Base-by-base conservation (phyloP, 1,284 basidiomycete genomes). In the Ganoderma lingzhi region DNA sequence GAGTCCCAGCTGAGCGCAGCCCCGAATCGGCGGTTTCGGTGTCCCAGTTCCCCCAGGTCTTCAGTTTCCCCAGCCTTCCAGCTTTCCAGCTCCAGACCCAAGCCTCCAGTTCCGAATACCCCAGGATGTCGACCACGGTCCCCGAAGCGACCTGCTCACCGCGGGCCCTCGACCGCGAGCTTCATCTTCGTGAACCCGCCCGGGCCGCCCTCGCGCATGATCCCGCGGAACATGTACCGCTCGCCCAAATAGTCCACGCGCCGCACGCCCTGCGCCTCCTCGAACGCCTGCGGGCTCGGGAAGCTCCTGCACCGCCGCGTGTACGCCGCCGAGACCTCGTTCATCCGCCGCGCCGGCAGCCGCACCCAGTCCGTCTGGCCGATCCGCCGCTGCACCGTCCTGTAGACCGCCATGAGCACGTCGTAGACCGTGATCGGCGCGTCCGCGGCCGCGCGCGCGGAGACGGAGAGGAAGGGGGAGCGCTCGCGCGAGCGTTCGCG, bases 391-490 rank as follows among this genome's bases (percentile, higher is more conserved):
- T 88, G 88, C 68, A 92, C 78, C 30, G 79, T 77, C n/a, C 78
- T 75, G 76, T 90, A 86, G 53, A 92, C 80, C 55, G 83, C 83
- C 68, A 81, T 77, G 44, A 93, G 79, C 39, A 92, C 82, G 71
- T 92, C 90, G 42, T 85, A 84, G 5, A 92, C 78, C 1, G 84
- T 86, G 74, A 93, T 86, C 3, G 88, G 87, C 6, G 69, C 74
- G 37, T 70, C 71, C 42, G 68, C 63, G 28, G 61, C 35, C 41
- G 64, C 58, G 32, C 65, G 60, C 15, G 63, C 30, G 44, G 76
- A 74, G 41, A 78, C 75, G 23, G 67, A 58, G 55, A 79, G 76
- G 72, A 77, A 77, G 9, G 74, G 67, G 32, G 75, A 74, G 56
- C 75, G 75, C 39, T 74, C 73, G n/a, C 77, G 74, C 35, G 72